Evolutionary conservation across 75 land plant species (phyloP), one percentile per base, ranked within the genome.

Genomic region (Picea sitchensis): DNA sequence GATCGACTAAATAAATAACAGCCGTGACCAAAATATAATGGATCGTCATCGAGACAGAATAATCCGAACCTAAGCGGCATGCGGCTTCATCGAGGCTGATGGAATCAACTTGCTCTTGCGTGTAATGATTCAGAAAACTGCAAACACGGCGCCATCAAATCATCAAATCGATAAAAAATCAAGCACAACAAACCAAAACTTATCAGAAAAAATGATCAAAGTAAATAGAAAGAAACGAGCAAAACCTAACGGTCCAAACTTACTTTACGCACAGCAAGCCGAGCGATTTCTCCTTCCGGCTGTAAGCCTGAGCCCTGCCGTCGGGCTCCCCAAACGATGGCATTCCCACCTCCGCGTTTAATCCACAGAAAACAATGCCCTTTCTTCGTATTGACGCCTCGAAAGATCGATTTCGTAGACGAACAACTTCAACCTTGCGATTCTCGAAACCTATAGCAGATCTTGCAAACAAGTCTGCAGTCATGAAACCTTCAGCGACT

Each of bases 1-100:
- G n/a, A 23, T 9, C 20, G 12, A n/a, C 20, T 0, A 64, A 64
- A 17, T 7, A 64, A 64, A 18, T 64, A n/a, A 64, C 1, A 9
- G 2, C 9, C 12, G 9, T 17, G 18, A 11, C 65, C 9, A 64
- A 7, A n/a, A 57, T 59, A 61, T 14, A 30, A 38, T 8, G 44
- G 36, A 65, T 21, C 51, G 17, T 23, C 17, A 7, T 14, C 76
- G 34, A 58, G 56, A 11, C 41, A 76, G 31, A 65, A n/a, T 26
- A 61, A 74, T 18, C 5, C 51, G 41, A 69, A 92, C 94, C 99
- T 84, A 96, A 72, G 41, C 81, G 84, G 62, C 32, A 63, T 5
- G 99, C 98, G 38, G 99, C 98, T 31, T 95, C 92, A 61, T 96
- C 99, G 32, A 96, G 86, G 11, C 99, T 90, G 59, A 95, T 84